Base-by-base conservation (phyloP, 2,329 filamentous ascomycete genomes). In the Drechslerella stenobrocha region DNA sequence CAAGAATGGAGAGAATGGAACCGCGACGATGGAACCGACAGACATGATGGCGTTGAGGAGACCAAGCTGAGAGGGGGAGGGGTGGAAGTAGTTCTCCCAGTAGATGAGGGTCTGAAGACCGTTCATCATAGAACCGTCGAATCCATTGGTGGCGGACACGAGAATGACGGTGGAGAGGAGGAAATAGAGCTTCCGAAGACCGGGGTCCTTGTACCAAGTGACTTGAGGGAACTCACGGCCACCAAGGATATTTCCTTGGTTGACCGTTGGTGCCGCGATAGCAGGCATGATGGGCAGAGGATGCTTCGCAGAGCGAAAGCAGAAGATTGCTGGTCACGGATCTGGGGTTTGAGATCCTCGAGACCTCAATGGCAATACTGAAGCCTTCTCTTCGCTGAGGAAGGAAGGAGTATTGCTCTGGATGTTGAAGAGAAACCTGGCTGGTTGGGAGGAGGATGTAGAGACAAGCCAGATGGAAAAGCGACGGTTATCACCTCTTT, bases 21-120 rank as follows among this genome's bases (percentile, higher is more conserved):
- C 74, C 30, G 79, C 79, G 9, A 77, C 75, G 28, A 82, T 74
- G 9, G 78, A 79, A 55, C 80, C 80, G 46, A 81, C 76, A 40
- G 78, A 78, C 77, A 80, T 79, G 70, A 81, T 80, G 48, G 76
- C 77, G 48, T 78, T 77, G 24, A 80, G 74, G 23, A 81, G 75
- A 67, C 79, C 79, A 42, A 79, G 75, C 30, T 75, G 74, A 1
- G 63, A 44, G 26, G 45, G 45, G 23, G 50, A 55, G 15, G 63
- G 63, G 9, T 60, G 42, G 63, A 77, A 73, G 8, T 73, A 78
- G 2, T 74, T 64, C 60, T 77, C 71, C 80, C 80, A 82, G 42
- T 77, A 73, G 0, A 70, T 56, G 57, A 82, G 76, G 2, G 78
- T 76, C 69, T 80, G 78, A 22, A 80, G 71, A 66, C 78, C 78